Evolutionary conservation across 352 stramenopile species (phyloP).

Genomic region (Phytophthora niederhauseri): DNA sequence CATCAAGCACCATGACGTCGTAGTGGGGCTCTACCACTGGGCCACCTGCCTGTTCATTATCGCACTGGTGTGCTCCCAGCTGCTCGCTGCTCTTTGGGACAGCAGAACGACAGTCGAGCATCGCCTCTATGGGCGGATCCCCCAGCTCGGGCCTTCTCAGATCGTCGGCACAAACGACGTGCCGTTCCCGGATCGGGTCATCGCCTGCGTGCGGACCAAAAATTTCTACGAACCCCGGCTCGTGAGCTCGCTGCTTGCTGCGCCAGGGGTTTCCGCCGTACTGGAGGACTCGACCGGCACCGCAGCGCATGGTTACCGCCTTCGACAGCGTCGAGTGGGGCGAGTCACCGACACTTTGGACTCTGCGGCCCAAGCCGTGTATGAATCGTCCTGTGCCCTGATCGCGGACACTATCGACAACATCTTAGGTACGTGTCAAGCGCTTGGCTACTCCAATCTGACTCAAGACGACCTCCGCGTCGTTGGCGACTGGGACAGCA

Average conservation of each 20-base stretch:
- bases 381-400: neutral
- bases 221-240: neutral
- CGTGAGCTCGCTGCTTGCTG: constrained; percentile 1
- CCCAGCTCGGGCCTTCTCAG: no score
- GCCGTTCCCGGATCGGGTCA: constrained; percentile 14
- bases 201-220: constrained; percentile 13
- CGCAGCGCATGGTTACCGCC: constrained; percentile 5
- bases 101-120: no score
- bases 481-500: constrained; percentile 25
- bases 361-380: neutral
- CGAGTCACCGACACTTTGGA: constrained; percentile 23
- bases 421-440: constrained; percentile 16
- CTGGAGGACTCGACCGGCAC: constrained; percentile 10
- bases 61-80: no score
- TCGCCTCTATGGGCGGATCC: no score
- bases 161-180: neutral
- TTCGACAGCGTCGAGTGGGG: neutral
- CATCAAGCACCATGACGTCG: no score
- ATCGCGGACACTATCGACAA: constrained; percentile 23
- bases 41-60: no score
- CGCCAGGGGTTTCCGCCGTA: neutral
- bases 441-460: constrained; percentile 24
- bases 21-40: no score
- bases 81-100: no score
- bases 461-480: constrained; percentile 29